phyloP scores from a whole-genome alignment of 179 eudicot genomes.

The Gypsophila paniculata region DNA sequence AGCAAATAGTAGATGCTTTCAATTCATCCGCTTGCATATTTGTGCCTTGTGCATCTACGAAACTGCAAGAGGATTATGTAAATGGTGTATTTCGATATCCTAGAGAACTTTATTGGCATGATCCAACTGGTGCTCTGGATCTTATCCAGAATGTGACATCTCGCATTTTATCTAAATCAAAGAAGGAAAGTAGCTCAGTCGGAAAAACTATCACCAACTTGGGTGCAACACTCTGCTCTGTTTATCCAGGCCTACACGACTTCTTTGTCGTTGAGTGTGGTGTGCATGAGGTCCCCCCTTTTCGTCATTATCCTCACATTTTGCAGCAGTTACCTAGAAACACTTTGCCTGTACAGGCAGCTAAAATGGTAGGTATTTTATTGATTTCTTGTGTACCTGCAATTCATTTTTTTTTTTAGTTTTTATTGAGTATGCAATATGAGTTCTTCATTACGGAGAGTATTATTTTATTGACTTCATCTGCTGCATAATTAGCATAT shows the following conservation, averaged over 20 bases:
- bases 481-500: background rate
- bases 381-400: too few relatives aligned
- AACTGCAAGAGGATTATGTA: constrained; percentile 48
- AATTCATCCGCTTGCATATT: constrained; percentile 60
- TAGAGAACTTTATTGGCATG: constrained; percentile 76
- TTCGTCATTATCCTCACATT: constrained; percentile 56
- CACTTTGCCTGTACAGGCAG: constrained; percentile 57
- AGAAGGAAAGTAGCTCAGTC: constrained; percentile 27
- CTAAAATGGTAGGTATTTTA: constrained; percentile 46
- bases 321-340: constrained; percentile 56
- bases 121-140: constrained; percentile 52
- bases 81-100: constrained; percentile 60
- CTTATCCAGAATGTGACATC: background rate
- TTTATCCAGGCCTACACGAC: constrained; percentile 67
- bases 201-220: constrained; percentile 17
- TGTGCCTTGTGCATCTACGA: constrained; percentile 44
- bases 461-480: background rate
- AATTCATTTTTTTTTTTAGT: too few relatives aligned
- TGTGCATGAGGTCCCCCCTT: constrained; percentile 57
- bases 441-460: too few relatives aligned
- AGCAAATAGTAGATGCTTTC: constrained; percentile 47
- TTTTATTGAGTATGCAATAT: too few relatives aligned
- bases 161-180: background rate
- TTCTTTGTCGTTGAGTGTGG: constrained; percentile 82
- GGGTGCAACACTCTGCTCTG: constrained; percentile 43